Evolutionary conservation across 176 grass and related monocot species (phyloP), one percentile per base, ranked within the genome.

Genomic region (Oryza rufipogon): DNA sequence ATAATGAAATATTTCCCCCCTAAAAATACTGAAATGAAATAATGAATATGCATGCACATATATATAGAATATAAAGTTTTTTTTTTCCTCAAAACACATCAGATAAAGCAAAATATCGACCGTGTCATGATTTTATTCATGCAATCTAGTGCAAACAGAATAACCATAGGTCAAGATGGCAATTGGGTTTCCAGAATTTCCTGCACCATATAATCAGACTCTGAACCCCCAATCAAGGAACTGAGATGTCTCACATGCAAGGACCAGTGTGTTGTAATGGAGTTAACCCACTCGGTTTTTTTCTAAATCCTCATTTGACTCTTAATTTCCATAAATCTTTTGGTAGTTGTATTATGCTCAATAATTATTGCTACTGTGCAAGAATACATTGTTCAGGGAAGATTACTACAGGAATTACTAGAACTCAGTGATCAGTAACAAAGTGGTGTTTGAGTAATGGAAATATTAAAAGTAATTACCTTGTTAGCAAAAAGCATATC

Each of bases 401-500:
- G 48, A 64, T 85, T 81, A 4, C 23, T 56, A 23, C 1, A 23
- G 68, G 5, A 14, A 74, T 16, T 16, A 80, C 19, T 60, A 54
- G 25, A 61, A 75, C 12, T 20, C 25, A 45, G 17, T 16, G 45
- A 9, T 44, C 20, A 19, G 13, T 42, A 44, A 75, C 17, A 11
- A 32, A 44, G 34, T 36, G 71, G 36, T 64, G 52, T 46, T 66
- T 34, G n/a, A 76, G 28, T 54, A 41, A 46, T 51, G 15, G 2
- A 74, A 75, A 63, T 12, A 70, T 15, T 14, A 32, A 82, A 34
- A 26, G 66, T 76, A 86, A 71, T 81, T 89, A 96, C 96, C 83
- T 95, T 99, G 90, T 99, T 99, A 68, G 93, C 86, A 19, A 99
- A 99, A 94, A 99, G 96, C 93, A 99, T 92, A 87, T 99, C 96